Base-by-base conservation (phyloP, 2,329 filamentous ascomycete genomes). In the Leptographium wingfieldii region DNA sequence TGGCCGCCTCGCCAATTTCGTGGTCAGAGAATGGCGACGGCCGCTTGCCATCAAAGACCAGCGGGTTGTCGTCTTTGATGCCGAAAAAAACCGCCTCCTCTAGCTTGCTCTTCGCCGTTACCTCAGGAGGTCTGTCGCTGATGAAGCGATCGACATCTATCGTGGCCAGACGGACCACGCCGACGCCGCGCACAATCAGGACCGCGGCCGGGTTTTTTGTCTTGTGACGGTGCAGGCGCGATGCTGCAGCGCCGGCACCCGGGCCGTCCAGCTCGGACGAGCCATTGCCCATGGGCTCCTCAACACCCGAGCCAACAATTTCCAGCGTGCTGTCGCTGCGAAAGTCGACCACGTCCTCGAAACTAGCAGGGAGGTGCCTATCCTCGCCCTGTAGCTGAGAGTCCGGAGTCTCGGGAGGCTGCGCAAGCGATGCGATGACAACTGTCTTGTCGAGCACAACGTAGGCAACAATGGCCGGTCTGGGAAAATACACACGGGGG, bases 31-130 rank as follows among this genome's bases (percentile, higher is more conserved):
- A 95, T 4, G 80, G 77, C 55, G 86, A 76, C 59, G 85, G 83
- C 48, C 82, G 77, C 63, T 83, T 82, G 52, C 85, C 81, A 52
- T 86, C 82, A 67, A 99, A 90, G 63, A 91, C 85, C n/a, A 99
- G 74, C n/a, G 92, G 88, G 67, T 91, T 97, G 67, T 89, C 84
- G 63, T 86, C 80, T 69, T 88, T 84, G 55, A 83, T 84, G 2
- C 92, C 92, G 69, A 90, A 97, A 73, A 96, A 97, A 1, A 97
- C 88, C 2, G 92, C 92, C 73, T 99, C 92, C 69, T 96, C 90
- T 49, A 99, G 80, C 72, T 94, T 96, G 73, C 85, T 89, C 73
- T 90, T 94, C 7, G 90, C 88, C 1, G 88, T 92, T 19, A 95
- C 82, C 65, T 77, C 73, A 1, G 82, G 83, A 5, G 82, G 77